These are phyloP conservation scores for Corylus americana DNA, from an alignment of 306 rosid genomes.

Conservation along the genomic window DNA sequence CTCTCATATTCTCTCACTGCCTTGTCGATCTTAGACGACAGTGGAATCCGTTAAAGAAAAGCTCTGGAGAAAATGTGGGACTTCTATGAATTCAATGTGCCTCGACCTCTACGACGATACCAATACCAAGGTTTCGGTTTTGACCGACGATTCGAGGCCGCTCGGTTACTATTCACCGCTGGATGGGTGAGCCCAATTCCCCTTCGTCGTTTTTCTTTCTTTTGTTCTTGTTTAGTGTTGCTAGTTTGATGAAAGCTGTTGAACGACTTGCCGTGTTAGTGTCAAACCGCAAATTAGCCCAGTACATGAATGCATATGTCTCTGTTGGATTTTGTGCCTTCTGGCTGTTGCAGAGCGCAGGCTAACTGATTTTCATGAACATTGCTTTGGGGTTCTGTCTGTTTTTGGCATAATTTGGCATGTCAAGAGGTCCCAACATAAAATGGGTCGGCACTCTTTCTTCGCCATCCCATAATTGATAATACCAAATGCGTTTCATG, in stretches of 20 bases:
- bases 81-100: conserved; percentile 72
- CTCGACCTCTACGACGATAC: conserved; percentile 70
- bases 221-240: not conserved
- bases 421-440: not conserved
- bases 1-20: not conserved
- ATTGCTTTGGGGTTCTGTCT: not conserved
- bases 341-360: not conserved
- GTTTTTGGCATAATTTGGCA: not conserved
- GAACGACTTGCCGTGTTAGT: not conserved
- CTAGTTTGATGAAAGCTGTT: not conserved
- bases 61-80: conserved; percentile 80
- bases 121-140: conserved; percentile 60
- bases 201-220: not conserved
- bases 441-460: not conserved
- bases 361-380: not conserved
- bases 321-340: not conserved
- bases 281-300: not conserved
- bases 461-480: not conserved
- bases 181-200: conserved; percentile 53
- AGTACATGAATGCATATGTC: not conserved
- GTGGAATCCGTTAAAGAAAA: conserved; percentile 81
- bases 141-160: conserved; percentile 56
- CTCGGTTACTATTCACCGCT: conserved; percentile 79
- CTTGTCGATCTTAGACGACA: conserved; percentile 34
- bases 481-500: not conserved